Base-by-base conservation (phyloP, 225 moss, liverwort and hornwort genomes). In the Physcomitrium patens region DNA sequence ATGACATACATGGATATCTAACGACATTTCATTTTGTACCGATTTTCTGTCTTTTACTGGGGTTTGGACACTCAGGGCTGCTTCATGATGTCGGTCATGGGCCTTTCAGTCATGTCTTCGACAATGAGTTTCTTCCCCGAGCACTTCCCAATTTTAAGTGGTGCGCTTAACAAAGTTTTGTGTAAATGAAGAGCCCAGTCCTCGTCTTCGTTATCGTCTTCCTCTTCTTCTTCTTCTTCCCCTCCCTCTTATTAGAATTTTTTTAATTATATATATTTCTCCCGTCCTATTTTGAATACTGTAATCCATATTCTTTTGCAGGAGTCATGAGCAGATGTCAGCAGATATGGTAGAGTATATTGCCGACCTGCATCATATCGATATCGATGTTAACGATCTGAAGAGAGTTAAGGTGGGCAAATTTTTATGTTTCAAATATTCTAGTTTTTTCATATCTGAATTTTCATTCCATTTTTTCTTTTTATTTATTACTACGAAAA, bases 261-360 rank as follows among this genome's bases (percentile, higher is more conserved):
- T 37, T 37, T 37, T 37, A 37, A 37, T 37, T 37, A 37, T 37
- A 4, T 37, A 37, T 7, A 37, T 37, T 4, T 73, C 58, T 79
- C 9, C 52, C 14, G 45, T 57, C 43, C 55, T 48, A 20, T 57
- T 77, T 64, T 52, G 44, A 58, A 51, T 20, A 71, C 46, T 50
- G 56, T 27, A 31, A 52, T 76, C 72, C 54, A 54, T 46, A 73
- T 70, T n/a, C 57, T 57, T 48, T 66, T 64, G 76, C 90, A 96
- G 95, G 95, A 93, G 83, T 73, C 95, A 96, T 76, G 95, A 96
- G 76, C 93, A 96, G 77, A 96, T 96, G 93, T 93, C 95, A 68
- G 91, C 80, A 56, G 93, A 96, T 64, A 93, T 96, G 95, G 78
- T 87, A 46, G 95, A 96, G 57, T 96, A 91, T 73, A 89, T 96